Percentiles rank a stretch among this genome's conserved stretches.
These are phyloP conservation scores for Mucor plumbeus DNA, from an alignment of 371 early-diverging fungal genomes.

Conservation along the genomic window DNA sequence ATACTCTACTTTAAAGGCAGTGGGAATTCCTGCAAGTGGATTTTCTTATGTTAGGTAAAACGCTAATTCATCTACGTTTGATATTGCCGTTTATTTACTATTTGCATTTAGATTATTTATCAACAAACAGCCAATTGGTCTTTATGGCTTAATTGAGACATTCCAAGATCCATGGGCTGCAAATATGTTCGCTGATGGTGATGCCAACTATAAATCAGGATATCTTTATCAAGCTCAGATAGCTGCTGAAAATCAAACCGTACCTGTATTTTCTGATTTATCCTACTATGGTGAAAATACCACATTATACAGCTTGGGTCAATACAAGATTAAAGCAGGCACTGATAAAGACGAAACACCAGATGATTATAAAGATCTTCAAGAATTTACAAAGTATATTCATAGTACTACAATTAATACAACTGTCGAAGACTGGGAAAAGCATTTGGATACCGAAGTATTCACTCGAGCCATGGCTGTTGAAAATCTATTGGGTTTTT, in stretches of 20 bases:
- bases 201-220: slow-evolving; percentile 33
- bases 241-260: neutral
- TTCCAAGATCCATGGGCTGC: slow-evolving; percentile 44
- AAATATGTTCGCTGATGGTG: slow-evolving; percentile 36
- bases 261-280: slow-evolving; percentile 25
- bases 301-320: slow-evolving; percentile 16
- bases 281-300: slow-evolving; percentile 17
- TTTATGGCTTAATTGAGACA: slow-evolving; percentile 42
- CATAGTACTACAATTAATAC: neutral
- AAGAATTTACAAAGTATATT: slow-evolving; percentile 30
- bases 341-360: neutral
- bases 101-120: slow-evolving; percentile 30
- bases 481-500: slow-evolving; percentile 16
- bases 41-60: slow-evolving; percentile 47
- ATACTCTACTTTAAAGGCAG: slow-evolving; percentile 45
- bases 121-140: slow-evolving; percentile 35
- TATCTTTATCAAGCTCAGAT: slow-evolving; percentile 34
- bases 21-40: slow-evolving; percentile 49
- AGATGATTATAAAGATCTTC: slow-evolving; percentile 10
- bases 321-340: slow-evolving; percentile 31
- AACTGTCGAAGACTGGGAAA: slow-evolving; percentile 24
- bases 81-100: neutral
- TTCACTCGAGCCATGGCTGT: slow-evolving; percentile 28
- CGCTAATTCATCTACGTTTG: too few species aligned
- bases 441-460: slow-evolving; percentile 18